Conservation (phyloP, 768 basidiomycete genomes). For the Rhodocollybia butyracea region DNA sequence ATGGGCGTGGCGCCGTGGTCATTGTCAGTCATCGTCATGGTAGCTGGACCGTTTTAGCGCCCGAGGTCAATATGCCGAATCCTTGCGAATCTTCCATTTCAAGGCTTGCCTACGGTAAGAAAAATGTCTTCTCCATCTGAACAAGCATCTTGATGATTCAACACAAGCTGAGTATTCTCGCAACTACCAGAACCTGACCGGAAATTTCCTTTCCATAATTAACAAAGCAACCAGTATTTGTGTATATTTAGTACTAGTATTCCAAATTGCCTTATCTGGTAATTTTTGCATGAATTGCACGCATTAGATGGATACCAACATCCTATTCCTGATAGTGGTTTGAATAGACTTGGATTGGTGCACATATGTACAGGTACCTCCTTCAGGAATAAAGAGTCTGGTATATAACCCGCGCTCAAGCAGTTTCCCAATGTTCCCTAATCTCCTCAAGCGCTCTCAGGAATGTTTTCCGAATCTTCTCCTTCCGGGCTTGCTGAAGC, state of each 20-base stretch:
- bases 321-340: too few species aligned
- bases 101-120: too few species aligned
- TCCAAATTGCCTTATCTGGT: not conserved
- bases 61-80: too few species aligned
- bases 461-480: slow-evolving; percentile 13
- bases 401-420: not conserved
- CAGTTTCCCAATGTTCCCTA: not conserved
- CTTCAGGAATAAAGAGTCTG: not conserved
- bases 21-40: too few species aligned
- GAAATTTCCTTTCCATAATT: not conserved
- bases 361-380: not conserved
- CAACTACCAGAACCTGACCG: not conserved
- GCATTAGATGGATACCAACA: not conserved
- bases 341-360: slow-evolving; percentile 1
- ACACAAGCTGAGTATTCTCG: too few species aligned
- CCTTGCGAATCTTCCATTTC: too few species aligned
- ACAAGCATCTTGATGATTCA: too few species aligned
- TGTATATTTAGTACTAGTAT: not conserved
- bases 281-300: not conserved
- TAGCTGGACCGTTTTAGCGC: too few species aligned
- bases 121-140: too few species aligned
- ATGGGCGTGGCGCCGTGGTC: too few species aligned
- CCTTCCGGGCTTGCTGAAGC: slow-evolving; percentile 15
- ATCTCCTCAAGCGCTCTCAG: slow-evolving; percentile 11
- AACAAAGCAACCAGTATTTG: not conserved